Evolutionary conservation across 441 rosid genomes (phyloP).

Genomic region (Pelargonium australe): DNA sequence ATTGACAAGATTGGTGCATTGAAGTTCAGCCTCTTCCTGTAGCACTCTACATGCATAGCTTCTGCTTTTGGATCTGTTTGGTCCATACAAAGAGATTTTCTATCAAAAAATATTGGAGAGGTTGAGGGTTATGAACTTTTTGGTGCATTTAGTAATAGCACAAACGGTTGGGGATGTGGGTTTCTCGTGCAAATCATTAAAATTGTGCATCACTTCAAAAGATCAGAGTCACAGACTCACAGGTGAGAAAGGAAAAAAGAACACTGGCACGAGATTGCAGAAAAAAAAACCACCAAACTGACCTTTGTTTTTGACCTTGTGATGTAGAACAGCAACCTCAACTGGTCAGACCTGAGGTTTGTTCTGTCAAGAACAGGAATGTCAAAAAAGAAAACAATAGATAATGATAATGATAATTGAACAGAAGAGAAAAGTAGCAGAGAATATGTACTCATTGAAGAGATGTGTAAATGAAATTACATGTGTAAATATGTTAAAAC

Average conservation of each 20-base stretch:
- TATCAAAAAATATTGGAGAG: neutral
- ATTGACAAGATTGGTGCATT: conserved; percentile 67
- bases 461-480: neutral
- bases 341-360: neutral
- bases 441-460: neutral
- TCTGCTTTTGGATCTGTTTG: conserved; percentile 21
- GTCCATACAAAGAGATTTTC: conserved; percentile 11
- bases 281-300: neutral
- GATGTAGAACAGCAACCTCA: neutral
- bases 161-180: conserved; percentile 33
- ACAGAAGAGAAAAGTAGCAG: neutral
- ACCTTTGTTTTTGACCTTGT: neutral
- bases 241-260: conserved; percentile 19
- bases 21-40: conserved; percentile 49
- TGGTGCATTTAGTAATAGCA: conserved; percentile 7
- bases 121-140: neutral
- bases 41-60: conserved; percentile 30
- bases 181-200: conserved; percentile 47
- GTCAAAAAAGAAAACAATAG: neutral
- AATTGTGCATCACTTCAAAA: conserved; percentile 33
- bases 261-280: neutral
- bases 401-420: too few relatives aligned
- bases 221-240: conserved; percentile 30
- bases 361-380: neutral
- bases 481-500: neutral